phyloP scores from a whole-genome alignment of 1,139 yeast species.

The Kurtzmaniella quercitrusa region DNA sequence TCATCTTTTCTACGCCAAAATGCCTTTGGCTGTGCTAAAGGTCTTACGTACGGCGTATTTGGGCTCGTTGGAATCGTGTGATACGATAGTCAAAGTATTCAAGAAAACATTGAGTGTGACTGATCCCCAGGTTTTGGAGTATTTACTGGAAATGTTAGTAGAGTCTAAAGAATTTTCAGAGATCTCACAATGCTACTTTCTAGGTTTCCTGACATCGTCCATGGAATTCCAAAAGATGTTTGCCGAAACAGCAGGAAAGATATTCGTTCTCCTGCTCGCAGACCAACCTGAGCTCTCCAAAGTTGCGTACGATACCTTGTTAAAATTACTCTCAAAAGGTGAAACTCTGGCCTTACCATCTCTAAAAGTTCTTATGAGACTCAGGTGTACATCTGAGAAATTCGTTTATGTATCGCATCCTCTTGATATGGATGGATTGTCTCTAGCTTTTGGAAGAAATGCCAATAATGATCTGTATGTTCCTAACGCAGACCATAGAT shows the following conservation, averaged over 20 bases:
- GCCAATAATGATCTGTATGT: slow-evolving; percentile 20
- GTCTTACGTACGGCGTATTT: slow-evolving; percentile 14
- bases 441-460: slow-evolving; percentile 55
- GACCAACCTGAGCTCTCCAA: slow-evolving; percentile 25
- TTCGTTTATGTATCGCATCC: slow-evolving; percentile 51
- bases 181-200: neutral
- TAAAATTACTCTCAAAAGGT: slow-evolving; percentile 7
- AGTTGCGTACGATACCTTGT: slow-evolving; percentile 23
- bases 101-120: slow-evolving; percentile 23
- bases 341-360: slow-evolving; percentile 1
- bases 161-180: neutral
- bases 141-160: slow-evolving; percentile 24
- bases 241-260: slow-evolving; percentile 28
- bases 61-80: slow-evolving; percentile 10
- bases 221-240: slow-evolving; percentile 17
- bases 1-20: slow-evolving; percentile 37
- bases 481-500: slow-evolving; percentile 20
- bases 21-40: slow-evolving; percentile 4
- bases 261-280: slow-evolving; percentile 25
- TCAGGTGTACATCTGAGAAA: slow-evolving; percentile 48
- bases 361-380: slow-evolving; percentile 35
- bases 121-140: slow-evolving; percentile 30
- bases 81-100: slow-evolving; percentile 27
- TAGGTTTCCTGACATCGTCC: neutral
- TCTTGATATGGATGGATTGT: slow-evolving; percentile 61